Conservation (phyloP, 2,329 filamentous ascomycete species). For the Myrmaecium sp. region DNA sequence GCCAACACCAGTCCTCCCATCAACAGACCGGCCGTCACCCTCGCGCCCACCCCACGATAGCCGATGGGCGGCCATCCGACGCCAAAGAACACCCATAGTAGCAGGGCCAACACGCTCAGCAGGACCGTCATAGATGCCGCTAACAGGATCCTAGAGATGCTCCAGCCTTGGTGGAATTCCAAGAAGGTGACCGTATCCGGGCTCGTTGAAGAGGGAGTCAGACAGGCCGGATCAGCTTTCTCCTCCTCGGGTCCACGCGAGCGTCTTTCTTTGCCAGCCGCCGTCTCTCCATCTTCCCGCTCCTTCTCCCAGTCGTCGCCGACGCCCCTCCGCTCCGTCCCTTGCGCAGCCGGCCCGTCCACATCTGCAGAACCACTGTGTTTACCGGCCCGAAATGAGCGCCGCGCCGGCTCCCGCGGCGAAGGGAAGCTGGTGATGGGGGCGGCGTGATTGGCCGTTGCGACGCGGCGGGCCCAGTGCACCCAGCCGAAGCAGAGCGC, state of each 20-base stretch:
- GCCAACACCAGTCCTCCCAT: slow-evolving; percentile 19
- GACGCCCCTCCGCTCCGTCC: neutral
- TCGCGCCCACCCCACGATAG: slow-evolving; percentile 14
- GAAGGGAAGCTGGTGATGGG: neutral
- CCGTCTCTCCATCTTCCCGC: slow-evolving; percentile 1
- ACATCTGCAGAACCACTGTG: neutral
- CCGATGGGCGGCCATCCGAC: slow-evolving; percentile 6
- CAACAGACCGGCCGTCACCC: slow-evolving; percentile 15
- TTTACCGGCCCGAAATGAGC: neutral
- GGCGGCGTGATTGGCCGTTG: slow-evolving; percentile 5
- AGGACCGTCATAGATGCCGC: slow-evolving; percentile 13
- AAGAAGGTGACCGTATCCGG: slow-evolving; percentile 11
- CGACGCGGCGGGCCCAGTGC: slow-evolving; percentile 19
- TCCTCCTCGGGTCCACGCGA: neutral
- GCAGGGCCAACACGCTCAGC: slow-evolving; percentile 11
- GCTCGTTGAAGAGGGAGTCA: neutral
- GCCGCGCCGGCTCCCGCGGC: neutral
- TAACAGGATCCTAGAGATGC: slow-evolving; percentile 11
- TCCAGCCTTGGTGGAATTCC: slow-evolving; percentile 20
- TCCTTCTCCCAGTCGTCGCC: slow-evolving; percentile 1
- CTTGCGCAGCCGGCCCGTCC: neutral
- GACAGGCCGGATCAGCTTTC: neutral
- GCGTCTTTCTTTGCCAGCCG: neutral
- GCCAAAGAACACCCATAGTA: slow-evolving; percentile 22
- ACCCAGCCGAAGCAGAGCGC: slow-evolving; percentile 19